phyloP scores from a whole-genome alignment of 306 rosid genomes.

The Oemleria cerasiformis region DNA sequence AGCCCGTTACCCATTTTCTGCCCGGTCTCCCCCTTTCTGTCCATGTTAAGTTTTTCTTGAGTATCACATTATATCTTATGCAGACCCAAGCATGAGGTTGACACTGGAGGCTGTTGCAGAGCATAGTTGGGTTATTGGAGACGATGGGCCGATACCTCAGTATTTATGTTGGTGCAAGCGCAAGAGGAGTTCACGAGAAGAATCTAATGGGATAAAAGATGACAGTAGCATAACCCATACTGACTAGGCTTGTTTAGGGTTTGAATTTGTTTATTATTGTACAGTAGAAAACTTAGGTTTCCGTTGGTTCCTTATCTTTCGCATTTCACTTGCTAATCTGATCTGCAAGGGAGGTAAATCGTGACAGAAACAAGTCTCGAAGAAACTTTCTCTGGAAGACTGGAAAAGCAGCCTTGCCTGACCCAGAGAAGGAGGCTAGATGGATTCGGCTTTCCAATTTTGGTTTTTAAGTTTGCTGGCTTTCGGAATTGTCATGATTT shows the following conservation, averaged over 20 bases:
- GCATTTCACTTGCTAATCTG: neutral
- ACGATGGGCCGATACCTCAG: constrained; percentile 65
- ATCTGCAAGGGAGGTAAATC: constrained; percentile 7
- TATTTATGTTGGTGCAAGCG: constrained; percentile 85
- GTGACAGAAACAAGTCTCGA: neutral
- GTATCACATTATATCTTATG: constrained; percentile 12
- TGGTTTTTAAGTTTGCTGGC: neutral
- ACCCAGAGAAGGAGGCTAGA: neutral
- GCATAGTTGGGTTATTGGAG: constrained; percentile 75
- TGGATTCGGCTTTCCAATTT: constrained; percentile 9
- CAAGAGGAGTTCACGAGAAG: constrained; percentile 43
- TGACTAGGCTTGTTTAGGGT: constrained; percentile 26
- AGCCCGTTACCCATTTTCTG: neutral
- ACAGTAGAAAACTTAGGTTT: constrained; percentile 20
- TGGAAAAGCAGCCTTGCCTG: neutral
- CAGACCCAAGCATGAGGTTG: constrained; percentile 76
- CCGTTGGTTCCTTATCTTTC: neutral
- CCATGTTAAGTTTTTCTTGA: neutral
- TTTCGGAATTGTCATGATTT: neutral
- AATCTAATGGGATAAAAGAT: constrained; percentile 34
- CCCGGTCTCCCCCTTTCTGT: neutral
- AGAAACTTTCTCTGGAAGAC: neutral
- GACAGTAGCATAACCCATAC: constrained; percentile 30
- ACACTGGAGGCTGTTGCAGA: constrained; percentile 58
- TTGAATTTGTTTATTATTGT: constrained; percentile 38